phyloP scores from a whole-genome alignment of 2,329 filamentous ascomycete species.

The Trichoderma hamatum region DNA sequence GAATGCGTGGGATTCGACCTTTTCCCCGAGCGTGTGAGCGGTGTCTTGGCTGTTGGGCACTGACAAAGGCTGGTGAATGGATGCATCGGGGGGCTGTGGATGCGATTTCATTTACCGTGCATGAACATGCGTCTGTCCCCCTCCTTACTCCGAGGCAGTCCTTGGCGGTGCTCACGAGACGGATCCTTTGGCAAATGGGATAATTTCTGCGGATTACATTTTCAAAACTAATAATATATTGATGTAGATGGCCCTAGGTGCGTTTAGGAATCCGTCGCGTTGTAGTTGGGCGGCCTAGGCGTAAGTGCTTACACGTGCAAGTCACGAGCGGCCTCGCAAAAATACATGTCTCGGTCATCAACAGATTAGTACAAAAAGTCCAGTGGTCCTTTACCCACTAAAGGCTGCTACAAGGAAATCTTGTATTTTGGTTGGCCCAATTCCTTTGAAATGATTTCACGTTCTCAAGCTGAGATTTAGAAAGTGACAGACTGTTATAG shows the following conservation, averaged over 20 bases:
- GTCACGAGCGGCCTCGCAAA: neutral
- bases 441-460: no score
- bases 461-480: no score
- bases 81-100: neutral
- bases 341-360: no score
- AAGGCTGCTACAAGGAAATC: no score
- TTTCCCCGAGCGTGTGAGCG: neutral
- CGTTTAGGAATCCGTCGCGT: neutral
- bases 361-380: no score
- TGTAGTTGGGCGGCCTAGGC: neutral
- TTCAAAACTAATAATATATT: neutral
- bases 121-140: slow-evolving; percentile 9
- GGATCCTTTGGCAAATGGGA: neutral
- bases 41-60: neutral
- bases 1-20: neutral
- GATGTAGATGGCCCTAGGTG: neutral
- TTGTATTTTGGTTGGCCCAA: no score
- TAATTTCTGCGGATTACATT: neutral
- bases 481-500: no score
- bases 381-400: no score
- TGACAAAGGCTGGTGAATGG: neutral
- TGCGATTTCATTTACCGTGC: slow-evolving; percentile 16
- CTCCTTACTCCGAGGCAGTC: neutral
- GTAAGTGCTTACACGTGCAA: slow-evolving; percentile 14
- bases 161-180: slow-evolving; percentile 1